Evolutionary conservation across 1,284 basidiomycete genomes (phyloP).

Genomic region (Malassezia dermatis): DNA sequence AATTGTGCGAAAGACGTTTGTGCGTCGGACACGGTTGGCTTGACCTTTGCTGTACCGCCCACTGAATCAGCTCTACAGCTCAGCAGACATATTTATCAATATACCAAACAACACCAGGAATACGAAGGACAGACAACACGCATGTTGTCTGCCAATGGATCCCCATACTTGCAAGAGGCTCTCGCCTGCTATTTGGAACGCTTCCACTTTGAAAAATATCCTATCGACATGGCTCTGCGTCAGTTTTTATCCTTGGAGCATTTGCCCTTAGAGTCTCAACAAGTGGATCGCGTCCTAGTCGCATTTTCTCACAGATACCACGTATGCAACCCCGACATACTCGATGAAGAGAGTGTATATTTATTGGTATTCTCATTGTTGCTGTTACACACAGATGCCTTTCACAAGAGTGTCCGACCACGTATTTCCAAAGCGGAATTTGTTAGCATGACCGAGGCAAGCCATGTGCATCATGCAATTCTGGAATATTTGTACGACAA

Average conservation of each 20-base stretch:
- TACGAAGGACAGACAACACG: constrained; percentile 1
- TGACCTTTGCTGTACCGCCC: background rate
- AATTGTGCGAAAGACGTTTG: background rate
- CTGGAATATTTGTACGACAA: constrained; percentile 97
- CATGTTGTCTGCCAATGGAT: constrained; percentile 52
- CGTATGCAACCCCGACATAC: constrained; percentile 72
- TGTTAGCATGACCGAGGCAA: constrained; percentile 50
- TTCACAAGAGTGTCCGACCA: constrained; percentile 91
- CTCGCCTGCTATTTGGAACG: constrained; percentile 63
- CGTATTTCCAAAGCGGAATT: constrained; percentile 63
- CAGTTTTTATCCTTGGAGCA: constrained; percentile 81
- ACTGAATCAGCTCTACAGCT: background rate
- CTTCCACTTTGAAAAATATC: constrained; percentile 70
- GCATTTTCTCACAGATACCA: constrained; percentile 79
- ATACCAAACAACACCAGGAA: background rate
- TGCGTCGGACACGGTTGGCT: background rate
- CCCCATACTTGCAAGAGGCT: constrained; percentile 64
- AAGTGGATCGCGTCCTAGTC: constrained; percentile 95
- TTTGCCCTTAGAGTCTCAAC: constrained; percentile 88
- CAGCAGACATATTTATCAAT: constrained; percentile 2
- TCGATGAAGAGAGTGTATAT: constrained; percentile 76
- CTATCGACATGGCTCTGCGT: constrained; percentile 83
- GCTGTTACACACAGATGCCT: constrained; percentile 96
- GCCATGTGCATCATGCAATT: constrained; percentile 71
- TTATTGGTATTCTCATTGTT: constrained; percentile 94